Base-by-base conservation (phyloP, 1,139 yeast species). In the Lodderomyces parapsilosis region DNA sequence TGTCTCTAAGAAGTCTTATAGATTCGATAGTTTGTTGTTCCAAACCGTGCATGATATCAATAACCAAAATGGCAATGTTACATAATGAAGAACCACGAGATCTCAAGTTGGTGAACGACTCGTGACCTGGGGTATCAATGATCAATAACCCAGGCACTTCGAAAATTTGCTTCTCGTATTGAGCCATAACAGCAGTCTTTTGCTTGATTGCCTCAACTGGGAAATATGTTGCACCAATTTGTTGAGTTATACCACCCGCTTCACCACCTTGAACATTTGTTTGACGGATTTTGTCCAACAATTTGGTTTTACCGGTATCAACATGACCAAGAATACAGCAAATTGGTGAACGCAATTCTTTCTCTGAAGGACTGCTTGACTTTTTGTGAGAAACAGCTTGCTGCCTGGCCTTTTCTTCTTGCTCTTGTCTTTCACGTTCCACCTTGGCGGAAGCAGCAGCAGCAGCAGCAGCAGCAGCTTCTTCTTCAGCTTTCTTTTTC, bases 221-320 rank as follows among this genome's bases (percentile, higher is more conserved):
- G 88, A 93, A 94, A 68, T 91, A 94, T 20, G 99, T 94, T 42
- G 99, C 99, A 81, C 99, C 99, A 63, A 93, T 93, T 71, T 93
- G 99, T 78, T 93, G 99, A 53, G 99, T 93, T 63, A 93, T 94
- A 76, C 99, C 99, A 76, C 99, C 99, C 45, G 99, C 99, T 74
- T 93, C 99, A 63, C 99, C 99, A 66, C 97, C 99, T 76, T 93
- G 99, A 49, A 93, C 99, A 59, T 93, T 93, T 39, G 98, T 94
- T 75, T 93, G 97, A 74, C 99, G 94, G 54, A 93, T 83, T 68
- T 93, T 94, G 64, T 93, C 99, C 63, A 93, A 78, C 54, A 93
- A 79, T 65, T 93, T 93, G 50, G 99, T 93, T 71, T 93, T 94
- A 83, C 99, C 99, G 45, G 99, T 93, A 78, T 93, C 99, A 66